phyloP scores from a whole-genome alignment of 768 basidiomycete genomes.

The Kwoniella heveanensis region DNA sequence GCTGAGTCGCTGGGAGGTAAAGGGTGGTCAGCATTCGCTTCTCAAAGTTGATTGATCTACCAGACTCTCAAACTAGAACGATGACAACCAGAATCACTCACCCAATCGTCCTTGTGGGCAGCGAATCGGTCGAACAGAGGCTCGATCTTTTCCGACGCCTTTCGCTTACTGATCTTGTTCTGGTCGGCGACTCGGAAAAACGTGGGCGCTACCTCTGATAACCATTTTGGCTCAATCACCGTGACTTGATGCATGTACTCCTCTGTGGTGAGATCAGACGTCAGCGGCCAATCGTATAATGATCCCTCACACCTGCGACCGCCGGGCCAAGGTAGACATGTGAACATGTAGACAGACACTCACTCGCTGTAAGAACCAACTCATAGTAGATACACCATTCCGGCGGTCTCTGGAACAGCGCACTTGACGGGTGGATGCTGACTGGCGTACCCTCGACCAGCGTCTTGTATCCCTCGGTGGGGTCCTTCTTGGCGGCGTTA shows the following conservation, averaged over 20 bases:
- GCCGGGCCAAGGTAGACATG: no score
- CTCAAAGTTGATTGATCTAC: no score
- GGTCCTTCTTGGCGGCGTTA: constrained; percentile 89
- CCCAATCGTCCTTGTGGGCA: constrained; percentile 64
- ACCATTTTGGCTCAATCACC: constrained; percentile 96
- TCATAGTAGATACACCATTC: constrained; percentile 78
- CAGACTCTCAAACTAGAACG: no score
- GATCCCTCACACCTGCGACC: no score
- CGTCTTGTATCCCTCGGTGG: constrained; percentile 89
- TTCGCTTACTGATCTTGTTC: constrained; percentile 75
- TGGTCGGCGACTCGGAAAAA: constrained; percentile 98
- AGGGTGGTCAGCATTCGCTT: no score
- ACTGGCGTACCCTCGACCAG: constrained; percentile 72
- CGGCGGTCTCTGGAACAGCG: constrained; percentile 89
- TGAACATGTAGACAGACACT: no score
- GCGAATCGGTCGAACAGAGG: constrained; percentile 83
- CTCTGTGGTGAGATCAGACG: constrained; percentile 29
- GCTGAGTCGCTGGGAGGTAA: constrained; percentile 44
- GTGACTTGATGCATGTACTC: constrained; percentile 63
- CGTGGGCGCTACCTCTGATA: constrained; percentile 94
- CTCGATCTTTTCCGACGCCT: constrained; percentile 71
- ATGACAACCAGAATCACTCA: constrained; percentile 20
- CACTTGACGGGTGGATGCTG: constrained; percentile 94
- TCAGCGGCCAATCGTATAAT: no score
- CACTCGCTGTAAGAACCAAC: constrained; percentile 90